Percentiles rank a stretch among this genome's conserved stretches.
Conservation (phyloP, 108 stramenopile genomes). For the Nitzschia palea region DNA sequence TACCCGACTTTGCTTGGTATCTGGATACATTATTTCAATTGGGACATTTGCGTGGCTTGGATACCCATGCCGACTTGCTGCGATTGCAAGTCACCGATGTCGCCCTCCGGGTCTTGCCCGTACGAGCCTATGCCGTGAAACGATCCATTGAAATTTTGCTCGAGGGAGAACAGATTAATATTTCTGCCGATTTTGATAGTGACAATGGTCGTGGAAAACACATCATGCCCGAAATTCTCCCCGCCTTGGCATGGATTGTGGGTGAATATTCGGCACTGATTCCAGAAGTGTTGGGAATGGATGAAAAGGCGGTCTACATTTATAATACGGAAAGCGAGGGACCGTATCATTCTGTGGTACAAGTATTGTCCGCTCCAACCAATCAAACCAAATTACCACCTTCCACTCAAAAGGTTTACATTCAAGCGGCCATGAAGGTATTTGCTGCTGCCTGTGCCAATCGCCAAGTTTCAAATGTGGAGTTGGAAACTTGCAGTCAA, state of each 20-base stretch:
- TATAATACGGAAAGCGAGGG: slow-evolving; percentile 54
- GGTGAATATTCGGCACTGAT: slow-evolving; percentile 91
- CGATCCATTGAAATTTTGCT: slow-evolving; percentile 74
- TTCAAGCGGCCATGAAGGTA: slow-evolving; percentile 90
- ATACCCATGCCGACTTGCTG: slow-evolving; percentile 69
- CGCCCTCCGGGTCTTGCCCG: slow-evolving; percentile 90
- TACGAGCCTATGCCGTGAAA: slow-evolving; percentile 89
- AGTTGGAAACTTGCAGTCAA: slow-evolving; percentile 55
- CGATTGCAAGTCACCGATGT: slow-evolving; percentile 93
- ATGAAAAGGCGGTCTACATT: slow-evolving; percentile 45
- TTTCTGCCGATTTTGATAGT: slow-evolving; percentile 16
- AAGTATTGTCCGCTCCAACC: slow-evolving; percentile 60
- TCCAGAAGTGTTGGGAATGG: slow-evolving; percentile 56
- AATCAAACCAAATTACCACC: slow-evolving; percentile 47
- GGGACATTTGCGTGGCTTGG: slow-evolving; percentile 83
- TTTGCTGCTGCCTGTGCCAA: slow-evolving; percentile 76
- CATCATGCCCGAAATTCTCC: slow-evolving; percentile 79
- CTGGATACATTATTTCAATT: slow-evolving; percentile 85
- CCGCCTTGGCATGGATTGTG: slow-evolving; percentile 93
- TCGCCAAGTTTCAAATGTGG: slow-evolving; percentile 41
- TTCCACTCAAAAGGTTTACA: slow-evolving; percentile 77
- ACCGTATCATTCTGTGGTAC: slow-evolving; percentile 68
- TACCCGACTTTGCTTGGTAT: slow-evolving; percentile 96
- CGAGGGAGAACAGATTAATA: slow-evolving; percentile 31
- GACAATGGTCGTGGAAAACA: slow-evolving; percentile 45